These are phyloP conservation scores for Boletus albobrunnescens DNA, from an alignment of 1,284 basidiomycete genomes.

Conservation along the genomic window DNA sequence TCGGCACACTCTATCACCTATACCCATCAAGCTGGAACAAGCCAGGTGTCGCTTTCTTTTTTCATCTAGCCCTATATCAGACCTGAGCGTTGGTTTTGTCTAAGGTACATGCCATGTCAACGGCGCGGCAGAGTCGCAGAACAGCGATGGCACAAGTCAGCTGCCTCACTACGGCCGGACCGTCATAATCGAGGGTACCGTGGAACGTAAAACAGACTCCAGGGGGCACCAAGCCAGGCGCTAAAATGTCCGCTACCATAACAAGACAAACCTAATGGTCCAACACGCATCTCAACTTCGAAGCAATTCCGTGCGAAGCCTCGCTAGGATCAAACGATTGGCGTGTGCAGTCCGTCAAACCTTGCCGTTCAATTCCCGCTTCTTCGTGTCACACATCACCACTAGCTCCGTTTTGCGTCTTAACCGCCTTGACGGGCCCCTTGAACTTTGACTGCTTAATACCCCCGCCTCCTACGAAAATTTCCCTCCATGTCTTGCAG, in stretches of 20 bases:
- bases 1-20: background rate
- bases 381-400: background rate
- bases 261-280: conserved; percentile 4
- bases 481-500: conserved; percentile 18
- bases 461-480: background rate
- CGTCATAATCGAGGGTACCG: background rate
- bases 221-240: background rate
- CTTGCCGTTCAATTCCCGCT: conserved; percentile 23
- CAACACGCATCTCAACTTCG: conserved; percentile 2
- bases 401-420: background rate
- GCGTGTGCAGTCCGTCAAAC: conserved; percentile 3
- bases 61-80: background rate
- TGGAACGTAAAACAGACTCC: conserved; percentile 7
- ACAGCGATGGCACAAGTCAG: background rate
- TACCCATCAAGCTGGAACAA: conserved; percentile 1
- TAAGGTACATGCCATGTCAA: background rate
- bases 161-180: background rate
- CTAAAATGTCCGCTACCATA: conserved; percentile 10
- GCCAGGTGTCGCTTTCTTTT: background rate
- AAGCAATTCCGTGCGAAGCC: conserved; percentile 20
- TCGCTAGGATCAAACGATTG: conserved; percentile 20
- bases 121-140: background rate
- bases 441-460: background rate
- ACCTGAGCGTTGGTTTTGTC: background rate
- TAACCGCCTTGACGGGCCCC: background rate